Evolutionary conservation across 2,329 filamentous ascomycete genomes (phyloP).

Genomic region (Coniochaeta prunicola): DNA sequence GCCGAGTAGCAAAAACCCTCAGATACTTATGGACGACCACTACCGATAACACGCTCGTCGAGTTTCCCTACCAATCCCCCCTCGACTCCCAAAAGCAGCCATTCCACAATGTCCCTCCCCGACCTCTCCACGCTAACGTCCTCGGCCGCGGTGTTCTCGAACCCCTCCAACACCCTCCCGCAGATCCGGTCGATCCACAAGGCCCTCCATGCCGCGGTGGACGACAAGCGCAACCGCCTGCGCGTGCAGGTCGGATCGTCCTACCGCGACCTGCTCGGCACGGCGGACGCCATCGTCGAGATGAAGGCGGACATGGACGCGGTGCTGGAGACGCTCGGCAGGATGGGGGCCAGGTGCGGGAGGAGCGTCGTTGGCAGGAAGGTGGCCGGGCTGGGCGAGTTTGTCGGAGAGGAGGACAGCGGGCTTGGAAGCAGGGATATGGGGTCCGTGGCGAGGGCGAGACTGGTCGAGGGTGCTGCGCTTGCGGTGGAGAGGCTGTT

Average conservation of each 20-base stretch:
- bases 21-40: background rate
- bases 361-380: conserved; percentile 62
- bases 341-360: conserved; percentile 72
- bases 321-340: conserved; percentile 63
- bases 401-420: conserved; percentile 26
- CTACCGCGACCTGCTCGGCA: conserved; percentile 86
- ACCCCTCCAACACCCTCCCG: conserved; percentile 37
- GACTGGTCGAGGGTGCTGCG: conserved; percentile 44
- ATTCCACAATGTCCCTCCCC: conserved; percentile 6
- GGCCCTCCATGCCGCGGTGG: conserved; percentile 48
- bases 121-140: conserved; percentile 42
- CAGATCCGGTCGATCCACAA: conserved; percentile 59
- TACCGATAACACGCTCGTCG: background rate
- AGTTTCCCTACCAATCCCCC: background rate
- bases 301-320: conserved; percentile 75
- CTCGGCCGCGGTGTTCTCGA: conserved; percentile 44
- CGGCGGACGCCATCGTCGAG: conserved; percentile 85
- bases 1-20: background rate
- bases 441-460: conserved; percentile 32
- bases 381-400: conserved; percentile 45
- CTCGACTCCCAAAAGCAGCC: background rate
- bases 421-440: conserved; percentile 16
- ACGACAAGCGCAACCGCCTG: conserved; percentile 55
- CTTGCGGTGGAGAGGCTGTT: conserved; percentile 42
- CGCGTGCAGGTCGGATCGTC: conserved; percentile 58